Evolutionary conservation across 805 yeast species (phyloP).

Genomic region (Starmerella vaccinii): DNA sequence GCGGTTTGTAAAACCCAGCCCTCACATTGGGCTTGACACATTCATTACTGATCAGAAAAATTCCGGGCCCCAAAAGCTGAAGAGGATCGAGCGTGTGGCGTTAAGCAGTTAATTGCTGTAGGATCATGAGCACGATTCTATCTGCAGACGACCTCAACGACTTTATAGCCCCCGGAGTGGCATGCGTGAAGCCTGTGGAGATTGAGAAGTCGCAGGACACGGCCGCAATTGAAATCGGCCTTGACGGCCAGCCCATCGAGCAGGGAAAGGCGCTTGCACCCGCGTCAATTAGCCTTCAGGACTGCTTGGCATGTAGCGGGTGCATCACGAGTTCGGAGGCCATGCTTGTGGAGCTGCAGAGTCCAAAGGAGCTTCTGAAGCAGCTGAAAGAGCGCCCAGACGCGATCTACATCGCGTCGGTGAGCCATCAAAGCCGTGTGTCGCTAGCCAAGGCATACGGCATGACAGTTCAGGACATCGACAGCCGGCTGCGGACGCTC

Average conservation of each 20-base stretch:
- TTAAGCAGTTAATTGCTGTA: neutral
- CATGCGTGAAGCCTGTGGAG: constrained; percentile 82
- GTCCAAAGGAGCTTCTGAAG: constrained; percentile 65
- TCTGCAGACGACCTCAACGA: constrained; percentile 84
- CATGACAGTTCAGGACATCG: constrained; percentile 46
- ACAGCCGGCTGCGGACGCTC: constrained; percentile 48
- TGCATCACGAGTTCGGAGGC: constrained; percentile 98
- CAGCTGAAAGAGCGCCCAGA: constrained; percentile 37
- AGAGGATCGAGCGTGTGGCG: neutral
- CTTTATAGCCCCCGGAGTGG: constrained; percentile 87
- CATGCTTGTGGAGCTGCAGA: constrained; percentile 79
- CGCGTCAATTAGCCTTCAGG: constrained; percentile 82
- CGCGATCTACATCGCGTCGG: constrained; percentile 56
- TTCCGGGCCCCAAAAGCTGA: neutral
- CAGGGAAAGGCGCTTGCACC: constrained; percentile 48
- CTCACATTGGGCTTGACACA: neutral
- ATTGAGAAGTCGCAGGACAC: constrained; percentile 29
- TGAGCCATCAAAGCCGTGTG: constrained; percentile 78
- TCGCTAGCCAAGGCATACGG: constrained; percentile 64
- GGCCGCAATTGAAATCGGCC: constrained; percentile 50
- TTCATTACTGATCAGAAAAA: constrained; percentile 2
- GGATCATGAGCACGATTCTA: constrained; percentile 15
- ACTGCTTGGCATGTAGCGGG: constrained; percentile 93
- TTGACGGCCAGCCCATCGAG: constrained; percentile 53
- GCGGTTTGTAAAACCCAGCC: neutral